Evolutionary conservation across 75 land plant species (phyloP).

Genomic region (Gnetum montanum): DNA sequence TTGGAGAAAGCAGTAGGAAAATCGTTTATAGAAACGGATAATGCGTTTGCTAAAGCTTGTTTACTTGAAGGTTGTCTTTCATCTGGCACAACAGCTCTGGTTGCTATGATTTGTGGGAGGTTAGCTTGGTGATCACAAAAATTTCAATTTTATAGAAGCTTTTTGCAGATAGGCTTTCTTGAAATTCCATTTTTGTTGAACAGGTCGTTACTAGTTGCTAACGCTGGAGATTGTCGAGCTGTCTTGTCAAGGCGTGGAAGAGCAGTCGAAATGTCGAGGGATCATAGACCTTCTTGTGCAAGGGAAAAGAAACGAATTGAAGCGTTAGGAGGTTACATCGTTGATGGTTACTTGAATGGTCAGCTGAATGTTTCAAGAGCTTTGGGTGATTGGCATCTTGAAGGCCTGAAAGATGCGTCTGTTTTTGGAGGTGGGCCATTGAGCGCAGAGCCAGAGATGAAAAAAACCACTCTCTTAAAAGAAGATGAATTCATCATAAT

Average conservation of each 20-base stretch:
- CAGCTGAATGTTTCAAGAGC: slow-evolving; percentile 87
- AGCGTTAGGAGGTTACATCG: slow-evolving; percentile 40
- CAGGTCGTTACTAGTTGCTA: slow-evolving; percentile 55
- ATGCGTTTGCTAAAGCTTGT: slow-evolving; percentile 82
- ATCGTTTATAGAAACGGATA: slow-evolving; percentile 69
- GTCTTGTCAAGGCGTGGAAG: slow-evolving; percentile 41
- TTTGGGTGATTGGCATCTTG: slow-evolving; percentile 89
- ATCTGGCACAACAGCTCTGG: slow-evolving; percentile 85
- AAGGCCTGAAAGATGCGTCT: slow-evolving; percentile 48
- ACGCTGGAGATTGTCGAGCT: slow-evolving; percentile 62
- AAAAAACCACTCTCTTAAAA: slow-evolving; percentile 35
- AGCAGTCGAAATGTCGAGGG: slow-evolving; percentile 53
- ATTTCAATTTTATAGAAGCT: background rate
- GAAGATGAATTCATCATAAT: slow-evolving; percentile 89
- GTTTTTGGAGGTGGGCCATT: slow-evolving; percentile 58
- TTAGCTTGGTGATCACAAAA: slow-evolving; percentile 3
- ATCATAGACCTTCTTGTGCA: slow-evolving; percentile 30
- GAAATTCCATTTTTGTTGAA: background rate
- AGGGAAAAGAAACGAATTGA: slow-evolving; percentile 39
- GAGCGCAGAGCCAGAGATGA: slow-evolving; percentile 74
- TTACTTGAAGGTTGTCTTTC: slow-evolving; percentile 39
- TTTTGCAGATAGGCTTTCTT: slow-evolving; percentile 1
- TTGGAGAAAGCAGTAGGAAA: slow-evolving; percentile 57
- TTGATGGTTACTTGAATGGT: slow-evolving; percentile 84
- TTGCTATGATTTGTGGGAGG: slow-evolving; percentile 79